A percentile compares a stretch with the other conserved stretches of the same genome.
Conservation (phyloP, 192 early-diverging fungal species). For the Podila clonocystis region DNA sequence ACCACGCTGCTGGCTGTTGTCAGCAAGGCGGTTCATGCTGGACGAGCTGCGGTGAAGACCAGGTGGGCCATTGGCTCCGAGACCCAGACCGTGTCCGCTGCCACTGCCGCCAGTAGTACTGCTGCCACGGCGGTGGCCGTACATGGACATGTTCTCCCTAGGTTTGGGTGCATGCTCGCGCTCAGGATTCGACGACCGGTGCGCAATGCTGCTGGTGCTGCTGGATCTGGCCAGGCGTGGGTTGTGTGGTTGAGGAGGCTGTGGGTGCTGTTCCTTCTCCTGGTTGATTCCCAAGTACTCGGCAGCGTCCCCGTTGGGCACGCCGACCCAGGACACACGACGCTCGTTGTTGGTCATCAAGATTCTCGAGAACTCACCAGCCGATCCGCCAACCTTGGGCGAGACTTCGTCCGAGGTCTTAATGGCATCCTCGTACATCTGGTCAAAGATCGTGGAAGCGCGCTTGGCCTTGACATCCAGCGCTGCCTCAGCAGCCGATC, state of each 20-base stretch:
- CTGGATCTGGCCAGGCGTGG: constrained; percentile 19
- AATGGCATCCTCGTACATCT: constrained; percentile 46
- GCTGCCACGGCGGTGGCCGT: constrained; percentile 37
- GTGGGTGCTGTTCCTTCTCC: background rate
- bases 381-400: constrained; percentile 48
- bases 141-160: constrained; percentile 25
- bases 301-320: constrained; percentile 14
- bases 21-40: background rate
- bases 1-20: background rate
- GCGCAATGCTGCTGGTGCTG: constrained; percentile 22
- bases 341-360: constrained; percentile 43
- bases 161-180: constrained; percentile 3
- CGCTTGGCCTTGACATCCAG: constrained; percentile 47
- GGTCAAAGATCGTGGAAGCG: constrained; percentile 46
- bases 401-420: constrained; percentile 43
- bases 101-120: constrained; percentile 24
- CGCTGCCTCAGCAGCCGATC: constrained; percentile 30
- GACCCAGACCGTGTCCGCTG: constrained; percentile 12
- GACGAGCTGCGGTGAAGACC: constrained; percentile 10
- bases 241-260: constrained; percentile 1
- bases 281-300: constrained; percentile 9
- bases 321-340: constrained; percentile 48
- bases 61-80: background rate
- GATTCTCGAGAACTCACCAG: constrained; percentile 49
- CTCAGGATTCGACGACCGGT: background rate